These are phyloP conservation scores for Ananas comosus DNA, from an alignment of 176 grass and related monocot genomes.

Conservation along the genomic window DNA sequence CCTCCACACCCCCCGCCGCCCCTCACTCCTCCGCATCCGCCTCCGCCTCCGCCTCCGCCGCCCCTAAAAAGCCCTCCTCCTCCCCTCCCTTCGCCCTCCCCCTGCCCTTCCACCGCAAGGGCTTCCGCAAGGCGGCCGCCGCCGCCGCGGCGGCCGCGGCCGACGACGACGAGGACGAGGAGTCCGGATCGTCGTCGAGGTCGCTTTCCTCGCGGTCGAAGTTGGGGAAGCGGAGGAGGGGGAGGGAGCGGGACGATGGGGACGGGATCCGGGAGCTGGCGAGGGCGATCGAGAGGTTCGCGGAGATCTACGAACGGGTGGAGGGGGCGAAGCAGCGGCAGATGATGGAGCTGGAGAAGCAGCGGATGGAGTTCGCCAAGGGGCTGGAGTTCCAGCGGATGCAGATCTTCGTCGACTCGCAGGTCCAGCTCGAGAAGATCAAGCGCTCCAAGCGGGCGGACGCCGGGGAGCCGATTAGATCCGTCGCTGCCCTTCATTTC, in stretches of 20 bases:
- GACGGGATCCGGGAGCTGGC: constrained; percentile 61
- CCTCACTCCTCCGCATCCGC: constrained; percentile 39
- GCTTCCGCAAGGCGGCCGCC: constrained; percentile 41
- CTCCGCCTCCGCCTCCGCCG: constrained; percentile 6
- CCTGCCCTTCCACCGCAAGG: background rate
- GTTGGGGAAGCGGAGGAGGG: constrained; percentile 18
- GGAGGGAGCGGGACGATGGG: constrained; percentile 2
- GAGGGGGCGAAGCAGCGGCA: constrained; percentile 73
- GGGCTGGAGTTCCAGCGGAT: constrained; percentile 77
- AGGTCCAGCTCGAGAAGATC: constrained; percentile 66
- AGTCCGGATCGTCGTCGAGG: constrained; percentile 20
- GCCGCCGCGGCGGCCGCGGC: constrained; percentile 23
- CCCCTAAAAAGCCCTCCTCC: constrained; percentile 3
- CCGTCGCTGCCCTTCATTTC: constrained; percentile 45
- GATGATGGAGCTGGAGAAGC: constrained; percentile 66
- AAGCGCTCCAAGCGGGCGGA: constrained; percentile 49
- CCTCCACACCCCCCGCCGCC: constrained; percentile 13
- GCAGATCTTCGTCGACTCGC: constrained; percentile 76
- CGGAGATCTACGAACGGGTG: constrained; percentile 82
- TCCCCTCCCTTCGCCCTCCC: constrained; percentile 8
- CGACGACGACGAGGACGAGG: constrained; percentile 29
- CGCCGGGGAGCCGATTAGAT: constrained; percentile 46
- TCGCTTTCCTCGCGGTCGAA: constrained; percentile 46
- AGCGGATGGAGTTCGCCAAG: constrained; percentile 70
- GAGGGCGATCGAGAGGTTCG: constrained; percentile 61